Conservation (phyloP, 2,329 filamentous ascomycete genomes). For the Trichoderma lentiforme region DNA sequence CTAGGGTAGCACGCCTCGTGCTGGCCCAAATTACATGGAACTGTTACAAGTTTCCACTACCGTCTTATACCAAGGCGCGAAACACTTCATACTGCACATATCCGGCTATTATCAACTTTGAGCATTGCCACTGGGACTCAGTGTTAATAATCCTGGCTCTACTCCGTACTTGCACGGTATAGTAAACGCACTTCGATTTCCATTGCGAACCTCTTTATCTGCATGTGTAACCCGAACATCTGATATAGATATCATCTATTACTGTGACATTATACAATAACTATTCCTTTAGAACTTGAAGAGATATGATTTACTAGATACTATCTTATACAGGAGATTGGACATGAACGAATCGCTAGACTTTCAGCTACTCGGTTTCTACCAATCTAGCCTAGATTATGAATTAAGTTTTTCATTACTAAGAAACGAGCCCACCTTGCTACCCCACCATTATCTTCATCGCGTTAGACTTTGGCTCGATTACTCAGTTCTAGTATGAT, state of each 20-base stretch:
- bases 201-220: neutral
- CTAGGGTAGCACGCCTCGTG: neutral
- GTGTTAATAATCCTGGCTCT: neutral
- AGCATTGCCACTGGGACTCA: neutral
- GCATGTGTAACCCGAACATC: too few relatives aligned
- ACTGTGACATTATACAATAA: too few relatives aligned
- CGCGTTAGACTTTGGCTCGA: neutral
- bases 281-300: too few relatives aligned
- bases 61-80: rapidly evolving
- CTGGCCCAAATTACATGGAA: neutral
- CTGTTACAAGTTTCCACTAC: neutral
- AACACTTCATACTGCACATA: neutral
- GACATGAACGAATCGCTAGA: too few relatives aligned
- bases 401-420: neutral
- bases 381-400: neutral
- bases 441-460: neutral
- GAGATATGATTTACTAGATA: too few relatives aligned
- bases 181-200: neutral
- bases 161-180: neutral
- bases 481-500: neutral
- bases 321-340: too few relatives aligned
- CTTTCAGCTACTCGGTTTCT: too few relatives aligned
- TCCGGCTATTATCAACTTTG: neutral
- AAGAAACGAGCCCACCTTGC: neutral
- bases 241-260: too few relatives aligned